Evolutionary conservation across 257 asterid genomes (phyloP).

Genomic region (Solanum okadae): DNA sequence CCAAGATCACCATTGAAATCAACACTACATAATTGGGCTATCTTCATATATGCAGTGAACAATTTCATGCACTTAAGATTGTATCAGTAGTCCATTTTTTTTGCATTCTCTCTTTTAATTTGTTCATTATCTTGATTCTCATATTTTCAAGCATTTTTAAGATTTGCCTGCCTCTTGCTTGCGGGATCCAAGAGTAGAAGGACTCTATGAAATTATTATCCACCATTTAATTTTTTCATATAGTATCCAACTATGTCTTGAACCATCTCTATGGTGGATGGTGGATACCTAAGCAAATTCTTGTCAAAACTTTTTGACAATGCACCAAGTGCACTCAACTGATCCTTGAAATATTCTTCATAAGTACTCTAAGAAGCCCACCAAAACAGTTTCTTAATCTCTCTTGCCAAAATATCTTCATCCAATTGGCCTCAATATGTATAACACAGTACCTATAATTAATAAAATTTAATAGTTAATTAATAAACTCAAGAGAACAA

Average conservation of each 20-base stretch:
- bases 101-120: too few species aligned
- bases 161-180: neutral
- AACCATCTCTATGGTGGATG: neutral
- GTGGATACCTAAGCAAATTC: neutral
- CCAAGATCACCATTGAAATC: neutral
- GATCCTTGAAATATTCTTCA: neutral
- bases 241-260: neutral
- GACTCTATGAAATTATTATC: too few species aligned
- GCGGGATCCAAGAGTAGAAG: neutral
- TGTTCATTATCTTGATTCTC: too few species aligned
- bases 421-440: neutral
- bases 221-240: too few species aligned
- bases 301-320: too few species aligned
- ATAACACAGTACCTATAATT: neutral
- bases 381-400: too few species aligned
- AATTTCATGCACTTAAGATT: neutral
- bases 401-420: neutral
- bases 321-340: neutral
- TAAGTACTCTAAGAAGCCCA: neutral
- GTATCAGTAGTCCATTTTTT: neutral
- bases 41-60: neutral
- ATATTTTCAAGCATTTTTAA: neutral
- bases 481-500: too few species aligned
- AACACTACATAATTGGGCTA: neutral
- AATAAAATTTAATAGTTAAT: neutral